Base-by-base conservation (phyloP, 768 basidiomycete genomes). In the Auriscalpium microsporum region DNA sequence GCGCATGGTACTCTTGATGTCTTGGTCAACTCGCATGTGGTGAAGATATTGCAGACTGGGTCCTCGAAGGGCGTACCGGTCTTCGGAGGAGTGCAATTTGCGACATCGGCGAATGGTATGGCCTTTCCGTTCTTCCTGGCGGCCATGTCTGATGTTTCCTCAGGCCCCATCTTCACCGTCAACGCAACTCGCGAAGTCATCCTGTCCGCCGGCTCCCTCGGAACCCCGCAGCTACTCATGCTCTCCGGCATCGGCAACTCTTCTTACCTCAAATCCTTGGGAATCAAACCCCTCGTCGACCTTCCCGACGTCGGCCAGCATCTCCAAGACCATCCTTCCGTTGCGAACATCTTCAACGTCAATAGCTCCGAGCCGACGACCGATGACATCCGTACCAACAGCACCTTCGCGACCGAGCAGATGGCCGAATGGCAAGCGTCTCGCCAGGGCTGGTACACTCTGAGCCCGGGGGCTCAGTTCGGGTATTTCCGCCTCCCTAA, bases 31-130 rank as follows among this genome's bases (percentile, higher is more conserved):
- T 19, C 53, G 16, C 53, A 54, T 10, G 53, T 42, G 16, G 36
- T 40, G 14, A 46, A 48, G 19, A 10, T 54, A 21, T 35, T 54
- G 7, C 44, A 48, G 14, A 46, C 53, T 19, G 53, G 53, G 17
- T 46, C n/a, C 35, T 16, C 46, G 33, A 6, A 34, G 1, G 53
- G 53, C 19, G 23, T 28, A 10, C 53, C 53, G 13, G 34, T 54
- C 33, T 54, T 54, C 46, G 16, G 45, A 35, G 53, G 53, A 13
- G 53, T 54, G 10, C 34, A 47, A 33, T 54, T 54, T 35, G 53
- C 53, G 11, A 11, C 23, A 8, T 34, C 23, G 3, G 17, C 45
- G 5, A 38, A 17, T 11, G 17, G 53, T 54, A 36, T 16, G 53
- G 35, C 33, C 13, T 13, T 17, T 5, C 40, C n/a, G n/a, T 14